These are phyloP conservation scores for Pythium pyrilobum DNA, from an alignment of 352 stramenopile species.

Conservation along the genomic window DNA sequence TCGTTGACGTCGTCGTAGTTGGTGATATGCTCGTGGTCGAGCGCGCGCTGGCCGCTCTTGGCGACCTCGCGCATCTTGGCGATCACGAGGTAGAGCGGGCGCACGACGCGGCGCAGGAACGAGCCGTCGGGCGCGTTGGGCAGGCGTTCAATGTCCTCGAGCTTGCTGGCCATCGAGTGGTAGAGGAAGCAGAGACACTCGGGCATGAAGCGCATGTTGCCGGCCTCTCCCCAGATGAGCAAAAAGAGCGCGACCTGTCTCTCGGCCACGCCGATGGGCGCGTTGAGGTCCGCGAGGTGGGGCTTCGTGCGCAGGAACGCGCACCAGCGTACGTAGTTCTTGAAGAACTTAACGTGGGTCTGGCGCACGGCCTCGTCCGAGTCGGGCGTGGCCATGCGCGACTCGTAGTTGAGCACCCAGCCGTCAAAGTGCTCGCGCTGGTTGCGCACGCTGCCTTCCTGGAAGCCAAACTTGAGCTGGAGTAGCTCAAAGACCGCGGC, in stretches of 20 bases:
- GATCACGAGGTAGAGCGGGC: constrained; percentile 73
- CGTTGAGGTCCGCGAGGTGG: constrained; percentile 51
- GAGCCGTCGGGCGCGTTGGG: constrained; percentile 62
- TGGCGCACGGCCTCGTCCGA: constrained; percentile 56
- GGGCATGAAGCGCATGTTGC: constrained; percentile 86
- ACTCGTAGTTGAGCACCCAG: constrained; percentile 83
- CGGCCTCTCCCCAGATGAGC: constrained; percentile 82
- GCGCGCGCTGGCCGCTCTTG: constrained; percentile 20
- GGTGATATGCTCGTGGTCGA: constrained; percentile 84
- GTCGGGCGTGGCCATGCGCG: constrained; percentile 35
- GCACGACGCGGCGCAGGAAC: constrained; percentile 68
- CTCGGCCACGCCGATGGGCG: constrained; percentile 28
- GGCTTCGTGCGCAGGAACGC: constrained; percentile 86
- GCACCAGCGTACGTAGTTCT: constrained; percentile 95
- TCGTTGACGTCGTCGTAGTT: constrained; percentile 91
- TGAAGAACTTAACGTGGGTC: constrained; percentile 93
- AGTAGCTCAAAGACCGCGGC: constrained; percentile 71
- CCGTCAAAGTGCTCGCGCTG: constrained; percentile 84
- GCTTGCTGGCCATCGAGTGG: constrained; percentile 70
- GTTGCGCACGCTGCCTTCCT: constrained; percentile 79
- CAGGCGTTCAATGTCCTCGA: constrained; percentile 51
- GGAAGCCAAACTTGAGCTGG: constrained; percentile 83
- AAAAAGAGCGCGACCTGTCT: constrained; percentile 76
- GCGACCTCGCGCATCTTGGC: constrained; percentile 52
- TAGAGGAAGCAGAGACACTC: constrained; percentile 88